phyloP scores from a whole-genome alignment of 768 basidiomycete species.

The Rhodosporidiobolus odoratus region DNA sequence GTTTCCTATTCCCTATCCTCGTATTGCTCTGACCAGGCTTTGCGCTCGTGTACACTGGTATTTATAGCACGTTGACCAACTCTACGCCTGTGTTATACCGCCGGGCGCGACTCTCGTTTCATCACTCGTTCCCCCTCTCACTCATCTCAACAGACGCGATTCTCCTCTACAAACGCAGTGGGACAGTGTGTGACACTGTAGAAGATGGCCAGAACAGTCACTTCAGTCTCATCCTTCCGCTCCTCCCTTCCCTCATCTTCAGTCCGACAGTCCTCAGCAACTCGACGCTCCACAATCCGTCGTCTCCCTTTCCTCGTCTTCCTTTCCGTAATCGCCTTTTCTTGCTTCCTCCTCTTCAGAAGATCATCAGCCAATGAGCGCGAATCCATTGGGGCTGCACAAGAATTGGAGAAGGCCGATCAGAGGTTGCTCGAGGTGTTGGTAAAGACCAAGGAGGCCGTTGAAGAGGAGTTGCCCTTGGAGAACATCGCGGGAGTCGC shows the following conservation, averaged over 20 bases:
- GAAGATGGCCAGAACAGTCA: constrained; percentile 3
- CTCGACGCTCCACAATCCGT: neutral
- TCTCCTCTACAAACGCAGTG: no score
- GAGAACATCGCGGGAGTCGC: constrained; percentile 15
- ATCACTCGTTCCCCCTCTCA: neutral
- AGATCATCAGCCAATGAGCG: neutral
- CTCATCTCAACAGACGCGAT: no score
- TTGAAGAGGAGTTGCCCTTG: constrained; percentile 7
- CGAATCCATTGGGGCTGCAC: neutral
- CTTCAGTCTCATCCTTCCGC: constrained; percentile 5
- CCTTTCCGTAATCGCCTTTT: neutral
- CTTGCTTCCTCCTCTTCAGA: constrained; percentile 11
- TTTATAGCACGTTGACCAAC: no score
- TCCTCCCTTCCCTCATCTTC: neutral
- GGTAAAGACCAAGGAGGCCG: constrained; percentile 29
- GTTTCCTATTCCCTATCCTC: neutral
- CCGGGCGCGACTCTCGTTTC: neutral
- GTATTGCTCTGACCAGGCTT: neutral
- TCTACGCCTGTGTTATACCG: no score
- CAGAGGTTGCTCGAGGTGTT: constrained; percentile 19
- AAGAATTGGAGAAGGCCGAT: constrained; percentile 13
- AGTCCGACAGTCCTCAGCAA: neutral
- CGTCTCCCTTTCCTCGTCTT: constrained; percentile 6
- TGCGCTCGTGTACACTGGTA: no score
- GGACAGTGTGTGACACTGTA: neutral